Percentiles rank a stretch among this genome's conserved stretches.
phyloP scores from a whole-genome alignment of 129 eudicot species.

The Tagetes patula region DNA sequence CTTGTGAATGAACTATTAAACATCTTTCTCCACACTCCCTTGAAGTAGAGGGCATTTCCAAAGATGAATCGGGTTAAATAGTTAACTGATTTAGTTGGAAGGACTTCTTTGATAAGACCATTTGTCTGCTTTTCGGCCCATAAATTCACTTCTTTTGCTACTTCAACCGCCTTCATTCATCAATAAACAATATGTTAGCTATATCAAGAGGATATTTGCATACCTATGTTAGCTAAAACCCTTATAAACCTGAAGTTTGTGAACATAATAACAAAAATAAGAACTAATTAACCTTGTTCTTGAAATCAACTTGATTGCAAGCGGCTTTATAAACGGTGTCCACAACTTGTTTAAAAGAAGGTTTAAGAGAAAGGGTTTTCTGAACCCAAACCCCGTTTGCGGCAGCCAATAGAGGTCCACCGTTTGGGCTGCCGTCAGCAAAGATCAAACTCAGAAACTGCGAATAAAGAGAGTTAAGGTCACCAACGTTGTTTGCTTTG shows the following conservation, averaged over 20 bases:
- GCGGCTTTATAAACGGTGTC: conserved; percentile 30
- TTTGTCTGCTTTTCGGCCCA: too few relatives aligned
- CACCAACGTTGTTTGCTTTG: conserved; percentile 10
- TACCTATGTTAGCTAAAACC: not conserved
- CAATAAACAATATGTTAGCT: not conserved
- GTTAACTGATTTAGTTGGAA: not conserved
- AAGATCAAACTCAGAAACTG: conserved; percentile 23
- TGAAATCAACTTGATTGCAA: conserved; percentile 57
- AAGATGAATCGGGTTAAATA: conserved; percentile 34
- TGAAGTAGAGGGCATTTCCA: conserved; percentile 48
- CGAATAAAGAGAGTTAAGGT: conserved; percentile 13
- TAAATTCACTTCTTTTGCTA: not conserved
- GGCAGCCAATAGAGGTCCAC: conserved; percentile 26
- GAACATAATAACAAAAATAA: not conserved
- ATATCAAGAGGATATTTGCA: not conserved
- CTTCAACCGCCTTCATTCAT: not conserved
- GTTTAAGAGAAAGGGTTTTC: conserved; percentile 28
- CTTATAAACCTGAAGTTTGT: too few relatives aligned
- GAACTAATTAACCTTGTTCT: conserved; percentile 45
- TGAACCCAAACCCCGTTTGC: conserved; percentile 39
- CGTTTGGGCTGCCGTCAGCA: conserved; percentile 15
- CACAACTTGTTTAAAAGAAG: conserved; percentile 27
- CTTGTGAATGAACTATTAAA: conserved; percentile 27
- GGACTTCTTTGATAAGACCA: conserved; percentile 17
- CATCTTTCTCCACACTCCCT: conserved; percentile 45